Percentiles rank a stretch among this genome's conserved stretches.
These are phyloP conservation scores for Hypholoma sublateritium DNA, from an alignment of 768 basidiomycete species.

Conservation along the genomic window DNA sequence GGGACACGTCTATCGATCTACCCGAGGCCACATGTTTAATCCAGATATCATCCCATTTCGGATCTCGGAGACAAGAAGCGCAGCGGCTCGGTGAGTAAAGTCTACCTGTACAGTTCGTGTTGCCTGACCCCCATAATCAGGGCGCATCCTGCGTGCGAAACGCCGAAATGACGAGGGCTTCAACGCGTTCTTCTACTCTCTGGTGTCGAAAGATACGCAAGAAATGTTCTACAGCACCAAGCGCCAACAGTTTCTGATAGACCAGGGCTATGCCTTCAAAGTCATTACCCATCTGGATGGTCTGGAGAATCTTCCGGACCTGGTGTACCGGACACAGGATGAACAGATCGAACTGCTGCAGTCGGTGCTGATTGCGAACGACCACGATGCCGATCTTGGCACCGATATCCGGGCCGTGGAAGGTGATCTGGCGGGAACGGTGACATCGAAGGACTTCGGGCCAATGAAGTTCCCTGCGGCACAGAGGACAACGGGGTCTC, in stretches of 20 bases:
- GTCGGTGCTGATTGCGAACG: constrained; percentile 87
- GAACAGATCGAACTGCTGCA: constrained; percentile 97
- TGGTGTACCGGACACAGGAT: constrained; percentile 88
- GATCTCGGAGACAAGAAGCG: constrained; percentile 96
- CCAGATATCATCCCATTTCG: constrained; percentile 99
- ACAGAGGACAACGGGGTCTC: constrained; percentile 78
- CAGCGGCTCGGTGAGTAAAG: constrained; percentile 77
- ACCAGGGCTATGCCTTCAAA: constrained; percentile 99
- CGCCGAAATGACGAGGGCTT: constrained; percentile 98
- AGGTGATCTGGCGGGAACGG: constrained; percentile 82
- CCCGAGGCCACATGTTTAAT: constrained; percentile 99
- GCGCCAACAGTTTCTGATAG: constrained; percentile 97
- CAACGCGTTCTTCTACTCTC: constrained; percentile 99
- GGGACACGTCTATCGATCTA: constrained; percentile 97
- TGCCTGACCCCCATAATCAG: constrained; percentile 35
- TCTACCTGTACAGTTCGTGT: neutral
- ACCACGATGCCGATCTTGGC: constrained; percentile 86
- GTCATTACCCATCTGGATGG: constrained; percentile 98
- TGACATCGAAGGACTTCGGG: constrained; percentile 88
- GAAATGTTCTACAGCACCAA: constrained; percentile 99
- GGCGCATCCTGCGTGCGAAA: constrained; percentile 95
- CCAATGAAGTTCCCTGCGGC: constrained; percentile 64
- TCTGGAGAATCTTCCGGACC: constrained; percentile 77
- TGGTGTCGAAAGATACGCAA: constrained; percentile 98
- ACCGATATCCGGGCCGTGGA: constrained; percentile 81